Base-by-base conservation (phyloP, 306 rosid species). In the Vigna hirtella region DNA sequence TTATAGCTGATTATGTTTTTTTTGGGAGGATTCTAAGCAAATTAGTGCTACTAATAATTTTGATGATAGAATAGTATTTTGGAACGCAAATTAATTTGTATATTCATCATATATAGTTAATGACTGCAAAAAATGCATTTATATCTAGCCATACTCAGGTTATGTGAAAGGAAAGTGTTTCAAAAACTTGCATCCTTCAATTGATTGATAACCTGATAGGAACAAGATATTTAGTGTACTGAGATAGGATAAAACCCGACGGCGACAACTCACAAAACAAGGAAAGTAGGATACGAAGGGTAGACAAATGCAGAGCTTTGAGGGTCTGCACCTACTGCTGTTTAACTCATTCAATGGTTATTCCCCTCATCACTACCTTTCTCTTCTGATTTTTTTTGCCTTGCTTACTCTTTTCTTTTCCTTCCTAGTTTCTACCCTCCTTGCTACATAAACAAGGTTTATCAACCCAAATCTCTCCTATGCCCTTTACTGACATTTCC, bases 11-110 rank as follows among this genome's bases (percentile, higher is more conserved):
- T 20, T 42, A 30, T 20, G 22, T 16, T 18, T 55, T 42, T 67
- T 40, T 24, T 56, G 22, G 40, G 17, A 8, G 4, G 18, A 15
- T 24, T 14, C 16, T 73, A 61, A 61, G 71, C 62, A 47, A 32
- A 77, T 71, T 64, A 76, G 50, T 52, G 68, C 9, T 18, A 14
- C 66, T 59, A 28, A 59, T 28, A 9, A 59, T 59, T 59, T 40
- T 28, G 66, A 59, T 17, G 28, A 26, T 13, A 13, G 9, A 32
- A 18, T 63, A 13, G 63, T 32, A 71, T 20, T 65, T 62, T 67
- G 55, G 53, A 43, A 32, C 12, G 70, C 9, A 8, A 58, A 59
- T 20, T 81, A 15, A 12, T 40, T 4, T 10, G 66, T 32, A 76
- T 50, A 22, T 67, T 48, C 28, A 48, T 67, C 28, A 6, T 65